Percentiles rank a stretch among this genome's conserved stretches.
phyloP scores from a whole-genome alignment of 352 stramenopile species.

The Thraustochytrium sp. region DNA sequence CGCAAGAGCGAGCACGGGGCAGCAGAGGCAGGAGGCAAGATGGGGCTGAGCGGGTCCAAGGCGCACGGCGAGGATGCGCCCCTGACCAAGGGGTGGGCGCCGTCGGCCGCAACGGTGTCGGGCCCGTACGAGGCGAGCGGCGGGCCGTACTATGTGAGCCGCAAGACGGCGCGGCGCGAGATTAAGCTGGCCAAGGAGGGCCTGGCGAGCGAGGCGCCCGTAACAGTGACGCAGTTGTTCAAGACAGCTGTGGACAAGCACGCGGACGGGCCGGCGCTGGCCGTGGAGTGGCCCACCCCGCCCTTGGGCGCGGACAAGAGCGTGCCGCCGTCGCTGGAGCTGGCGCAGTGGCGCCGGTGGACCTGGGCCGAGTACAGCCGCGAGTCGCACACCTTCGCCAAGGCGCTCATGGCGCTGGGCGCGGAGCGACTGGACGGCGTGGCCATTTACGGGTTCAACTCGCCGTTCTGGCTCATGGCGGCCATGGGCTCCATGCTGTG shows the following conservation, averaged over 20 bases:
- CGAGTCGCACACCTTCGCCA: slow-evolving; percentile 66
- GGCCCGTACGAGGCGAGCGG: not conserved
- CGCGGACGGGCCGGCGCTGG: not conserved
- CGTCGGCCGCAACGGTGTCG: not conserved
- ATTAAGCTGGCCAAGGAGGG: not conserved
- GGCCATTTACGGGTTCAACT: slow-evolving; percentile 82
- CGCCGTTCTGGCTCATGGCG: slow-evolving; percentile 83
- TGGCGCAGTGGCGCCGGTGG: slow-evolving; percentile 37
- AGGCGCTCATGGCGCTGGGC: slow-evolving; percentile 65
- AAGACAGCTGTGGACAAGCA: not conserved
- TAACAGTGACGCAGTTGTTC: slow-evolving; percentile 9
- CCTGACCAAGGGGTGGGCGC: not conserved
- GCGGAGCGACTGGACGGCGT: slow-evolving; percentile 68
- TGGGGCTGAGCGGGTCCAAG: not conserved
- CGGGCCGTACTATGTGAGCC: not conserved
- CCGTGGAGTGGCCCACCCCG: slow-evolving; percentile 12
- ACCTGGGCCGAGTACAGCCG: slow-evolving; percentile 55
- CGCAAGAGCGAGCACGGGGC: not conserved
- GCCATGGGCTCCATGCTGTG: slow-evolving; percentile 85
- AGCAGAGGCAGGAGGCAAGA: not conserved
- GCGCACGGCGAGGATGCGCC: not conserved
- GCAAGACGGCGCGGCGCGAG: not conserved
- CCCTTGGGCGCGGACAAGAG: not conserved
- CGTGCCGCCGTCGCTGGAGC: slow-evolving; percentile 9
- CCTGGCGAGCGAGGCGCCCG: not conserved